Percentiles rank a stretch among this genome's conserved stretches.
Conservation (phyloP, 768 basidiomycete species). For the Boletellus sp. region DNA sequence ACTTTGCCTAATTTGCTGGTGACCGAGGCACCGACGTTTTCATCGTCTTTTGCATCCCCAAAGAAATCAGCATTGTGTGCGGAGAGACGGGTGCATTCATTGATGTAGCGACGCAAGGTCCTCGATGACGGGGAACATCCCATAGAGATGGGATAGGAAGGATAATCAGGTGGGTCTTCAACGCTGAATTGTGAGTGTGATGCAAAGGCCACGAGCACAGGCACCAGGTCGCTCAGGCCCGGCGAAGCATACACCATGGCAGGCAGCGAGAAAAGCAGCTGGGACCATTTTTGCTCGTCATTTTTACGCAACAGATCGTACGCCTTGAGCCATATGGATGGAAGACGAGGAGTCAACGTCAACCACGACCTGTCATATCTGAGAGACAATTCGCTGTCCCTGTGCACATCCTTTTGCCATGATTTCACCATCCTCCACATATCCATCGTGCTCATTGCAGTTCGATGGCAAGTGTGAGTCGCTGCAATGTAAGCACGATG, state of each 20-base stretch:
- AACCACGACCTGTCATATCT: constrained; percentile 32
- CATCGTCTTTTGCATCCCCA: too few species aligned
- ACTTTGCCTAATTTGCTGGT: too few species aligned
- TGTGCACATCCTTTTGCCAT: constrained; percentile 1
- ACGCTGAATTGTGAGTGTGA: constrained; percentile 8
- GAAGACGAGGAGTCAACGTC: constrained; percentile 10
- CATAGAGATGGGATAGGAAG: constrained; percentile 1
- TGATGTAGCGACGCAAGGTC: not conserved
- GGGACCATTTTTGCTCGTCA: constrained; percentile 9
- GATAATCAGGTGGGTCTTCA: constrained; percentile 9
- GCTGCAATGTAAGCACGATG: constrained; percentile 19
- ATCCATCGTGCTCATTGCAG: not conserved
- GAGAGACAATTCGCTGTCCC: constrained; percentile 4
- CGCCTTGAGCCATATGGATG: constrained; percentile 28
- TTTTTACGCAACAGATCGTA: constrained; percentile 27
- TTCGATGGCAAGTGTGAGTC: not conserved
- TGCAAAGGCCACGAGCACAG: constrained; percentile 29
- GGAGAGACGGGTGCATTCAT: not conserved
- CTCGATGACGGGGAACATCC: not conserved
- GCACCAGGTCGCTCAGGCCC: constrained; percentile 9
- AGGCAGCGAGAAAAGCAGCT: constrained; percentile 31
- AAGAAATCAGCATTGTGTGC: constrained; percentile 7
- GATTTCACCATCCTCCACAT: constrained; percentile 9
- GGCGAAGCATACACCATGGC: constrained; percentile 27
- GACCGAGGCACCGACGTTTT: too few species aligned